Conservation (phyloP, 2,329 filamentous ascomycete genomes). For the Bipolaris gigantea region DNA sequence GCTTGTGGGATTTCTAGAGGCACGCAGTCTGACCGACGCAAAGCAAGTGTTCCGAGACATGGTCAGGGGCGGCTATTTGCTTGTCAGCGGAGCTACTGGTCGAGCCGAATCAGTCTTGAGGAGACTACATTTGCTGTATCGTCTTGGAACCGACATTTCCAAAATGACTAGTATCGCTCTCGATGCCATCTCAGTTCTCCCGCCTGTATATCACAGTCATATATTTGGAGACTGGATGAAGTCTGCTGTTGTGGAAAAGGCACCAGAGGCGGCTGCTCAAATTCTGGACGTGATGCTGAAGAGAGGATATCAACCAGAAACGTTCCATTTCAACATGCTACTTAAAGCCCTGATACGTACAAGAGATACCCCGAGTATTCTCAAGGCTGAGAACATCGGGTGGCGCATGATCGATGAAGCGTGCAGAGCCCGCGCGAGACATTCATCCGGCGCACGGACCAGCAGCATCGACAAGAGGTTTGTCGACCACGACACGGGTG, state of each 20-base stretch:
- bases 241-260: slow-evolving; percentile 69
- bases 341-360: slow-evolving; percentile 74
- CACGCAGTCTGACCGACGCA: slow-evolving; percentile 66
- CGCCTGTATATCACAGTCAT: slow-evolving; percentile 67
- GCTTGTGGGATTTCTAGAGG: slow-evolving; percentile 69
- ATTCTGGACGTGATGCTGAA: slow-evolving; percentile 77
- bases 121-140: slow-evolving; percentile 33
- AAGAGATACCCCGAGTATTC: slow-evolving; percentile 16
- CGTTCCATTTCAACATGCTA: slow-evolving; percentile 79
- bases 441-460: not conserved
- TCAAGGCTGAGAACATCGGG: slow-evolving; percentile 42
- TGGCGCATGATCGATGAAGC: slow-evolving; percentile 42
- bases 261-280: slow-evolving; percentile 64
- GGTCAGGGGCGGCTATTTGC: slow-evolving; percentile 62
- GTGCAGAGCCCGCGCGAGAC: slow-evolving; percentile 3
- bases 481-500: not conserved
- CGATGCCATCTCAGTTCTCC: slow-evolving; percentile 55
- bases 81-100: slow-evolving; percentile 45
- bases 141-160: slow-evolving; percentile 33
- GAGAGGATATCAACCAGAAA: slow-evolving; percentile 66
- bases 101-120: slow-evolving; percentile 25
- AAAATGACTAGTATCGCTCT: slow-evolving; percentile 36
- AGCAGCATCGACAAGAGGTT: slow-evolving; percentile 5
- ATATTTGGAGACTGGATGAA: slow-evolving; percentile 90
- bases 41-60: slow-evolving; percentile 84